These are phyloP conservation scores for Dacryopinax primogenitus DNA, from an alignment of 768 basidiomycete species.

Conservation along the genomic window DNA sequence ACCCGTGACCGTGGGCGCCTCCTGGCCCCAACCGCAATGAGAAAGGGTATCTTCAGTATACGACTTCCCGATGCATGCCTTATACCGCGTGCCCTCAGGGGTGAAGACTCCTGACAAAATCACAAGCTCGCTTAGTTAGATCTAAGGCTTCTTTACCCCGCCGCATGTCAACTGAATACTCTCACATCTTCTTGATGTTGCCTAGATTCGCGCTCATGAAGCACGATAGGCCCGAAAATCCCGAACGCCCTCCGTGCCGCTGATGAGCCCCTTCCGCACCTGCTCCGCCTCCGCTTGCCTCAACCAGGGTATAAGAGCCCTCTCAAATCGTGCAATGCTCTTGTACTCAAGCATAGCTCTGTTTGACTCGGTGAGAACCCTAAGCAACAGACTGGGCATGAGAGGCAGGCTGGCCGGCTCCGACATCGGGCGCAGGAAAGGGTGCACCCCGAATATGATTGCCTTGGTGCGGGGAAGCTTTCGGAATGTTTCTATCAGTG, in stretches of 20 bases:
- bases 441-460: constrained; percentile 26
- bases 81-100: neutral
- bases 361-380: neutral
- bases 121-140: neutral
- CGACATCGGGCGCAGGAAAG: neutral
- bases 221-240: neutral
- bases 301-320: neutral
- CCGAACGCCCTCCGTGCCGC: neutral
- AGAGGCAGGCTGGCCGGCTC: neutral
- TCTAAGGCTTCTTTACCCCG: constrained; percentile 1
- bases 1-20: neutral
- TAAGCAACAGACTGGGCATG: neutral
- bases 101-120: neutral
- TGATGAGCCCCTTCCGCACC: neutral
- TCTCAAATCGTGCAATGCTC: neutral
- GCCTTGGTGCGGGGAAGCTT: constrained; percentile 26
- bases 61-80: neutral
- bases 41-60: neutral
- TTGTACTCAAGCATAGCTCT: neutral
- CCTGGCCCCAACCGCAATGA: neutral
- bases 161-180: neutral
- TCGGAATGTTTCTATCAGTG: constrained; percentile 24
- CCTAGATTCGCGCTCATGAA: neutral
- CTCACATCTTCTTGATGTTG: neutral
- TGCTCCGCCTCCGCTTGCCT: neutral